Percentiles rank a stretch among this genome's conserved stretches.
Evolutionary conservation across 768 basidiomycete genomes (phyloP).

Genomic region (Naematelia aurantialba): DNA sequence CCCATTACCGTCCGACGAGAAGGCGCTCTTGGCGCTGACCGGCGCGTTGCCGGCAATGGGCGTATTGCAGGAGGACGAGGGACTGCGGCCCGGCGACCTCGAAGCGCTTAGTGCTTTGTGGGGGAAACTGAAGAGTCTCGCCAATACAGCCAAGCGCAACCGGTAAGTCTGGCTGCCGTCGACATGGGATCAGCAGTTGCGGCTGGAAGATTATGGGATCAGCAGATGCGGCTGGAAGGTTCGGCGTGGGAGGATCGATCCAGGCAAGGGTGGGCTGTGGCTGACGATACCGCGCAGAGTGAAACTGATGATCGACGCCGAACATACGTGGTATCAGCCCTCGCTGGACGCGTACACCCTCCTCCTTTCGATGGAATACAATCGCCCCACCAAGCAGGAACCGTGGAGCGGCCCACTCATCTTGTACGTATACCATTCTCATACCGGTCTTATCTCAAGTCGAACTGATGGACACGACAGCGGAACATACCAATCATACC

Average conservation of each 20-base stretch:
- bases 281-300: constrained; percentile 54
- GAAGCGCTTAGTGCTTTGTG: constrained; percentile 61
- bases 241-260: too few species aligned
- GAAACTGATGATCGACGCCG: constrained; percentile 76
- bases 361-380: constrained; percentile 72
- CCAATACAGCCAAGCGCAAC: constrained; percentile 58
- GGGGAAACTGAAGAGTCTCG: constrained; percentile 63
- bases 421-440: constrained; percentile 26
- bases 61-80: constrained; percentile 41
- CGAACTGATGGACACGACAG: constrained; percentile 51
- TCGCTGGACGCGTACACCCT: constrained; percentile 77
- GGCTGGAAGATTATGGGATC: too few species aligned
- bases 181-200: too few species aligned
- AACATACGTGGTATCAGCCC: constrained; percentile 64
- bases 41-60: constrained; percentile 35
- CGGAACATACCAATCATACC: constrained; percentile 84
- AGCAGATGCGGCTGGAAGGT: neutral
- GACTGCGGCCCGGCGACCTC: constrained; percentile 61
- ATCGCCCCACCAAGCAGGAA: constrained; percentile 51
- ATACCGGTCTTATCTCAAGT: constrained; percentile 1
- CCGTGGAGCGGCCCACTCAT: constrained; percentile 33
- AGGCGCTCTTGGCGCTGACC: constrained; percentile 25
- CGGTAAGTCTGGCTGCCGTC: constrained; percentile 30
- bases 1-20: constrained; percentile 45
- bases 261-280: neutral